Evolutionary conservation across 2,329 filamentous ascomycete genomes (phyloP), one percentile per base, ranked within the genome.

Genomic region (Aspergillus melleus): DNA sequence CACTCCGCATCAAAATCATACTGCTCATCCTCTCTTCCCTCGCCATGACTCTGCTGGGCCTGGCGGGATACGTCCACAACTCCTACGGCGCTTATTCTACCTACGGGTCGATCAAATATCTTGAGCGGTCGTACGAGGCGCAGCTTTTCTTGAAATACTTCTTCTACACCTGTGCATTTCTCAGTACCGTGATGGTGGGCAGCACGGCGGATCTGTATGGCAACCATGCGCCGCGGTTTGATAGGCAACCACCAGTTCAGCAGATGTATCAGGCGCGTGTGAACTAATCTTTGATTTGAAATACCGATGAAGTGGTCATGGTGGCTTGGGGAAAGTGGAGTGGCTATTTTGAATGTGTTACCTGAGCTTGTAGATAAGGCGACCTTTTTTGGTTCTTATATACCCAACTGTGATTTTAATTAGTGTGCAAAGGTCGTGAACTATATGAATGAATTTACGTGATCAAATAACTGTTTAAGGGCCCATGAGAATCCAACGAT

Each of bases 151-250:
- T 65, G 11, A 3, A 4, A 1, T 54, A 56, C 5, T 49, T 65
- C 19, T 65, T 65, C 49, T 65, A 65, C 8, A 50, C 56, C 0
- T 4, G 24, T 8, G 20, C 60, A 1, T 62, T 65, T 11, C 56
- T 64, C 8, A 50, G 44, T n/a, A 59, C 59, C 1, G 42, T 59
- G 1, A 6, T 62, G 4, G 54, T 65, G 11, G 61, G 44, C 44
- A 47, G 22, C 44, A 14, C 44, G 9, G 19, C 44, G 19, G 44
- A 47, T 20, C 22, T 47, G 19, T 22, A 12, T 24, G 20, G 19
- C 9, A 14, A n/a, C 19, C n/a, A 47, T 22, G 19, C 44, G 6
- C 22, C 19, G 0, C 44, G 44, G 20, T 47, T 24, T 47, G 22
- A 20, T 19, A 20, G 8, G 44, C 36, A 6, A n/a, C 12, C 16